These are phyloP conservation scores for Pleoardoris graminearum DNA, from an alignment of 2,329 filamentous ascomycete species.

Conservation along the genomic window DNA sequence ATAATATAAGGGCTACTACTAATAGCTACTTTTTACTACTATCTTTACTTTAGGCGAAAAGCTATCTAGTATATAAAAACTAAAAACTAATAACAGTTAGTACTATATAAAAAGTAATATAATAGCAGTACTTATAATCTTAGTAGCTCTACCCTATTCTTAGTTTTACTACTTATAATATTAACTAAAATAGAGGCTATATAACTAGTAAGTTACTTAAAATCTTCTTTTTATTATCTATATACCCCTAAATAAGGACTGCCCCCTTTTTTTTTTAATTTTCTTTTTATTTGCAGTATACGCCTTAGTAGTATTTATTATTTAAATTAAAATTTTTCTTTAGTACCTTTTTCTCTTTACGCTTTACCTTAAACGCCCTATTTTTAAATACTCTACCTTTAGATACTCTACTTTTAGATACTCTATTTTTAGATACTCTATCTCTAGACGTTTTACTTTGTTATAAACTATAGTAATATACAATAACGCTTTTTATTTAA, in stretches of 20 bases:
- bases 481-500: no score
- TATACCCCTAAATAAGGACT: neutral
- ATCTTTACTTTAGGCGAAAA: no score
- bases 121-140: neutral
- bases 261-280: neutral
- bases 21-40: no score
- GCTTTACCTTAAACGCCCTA: neutral
- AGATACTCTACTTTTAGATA: neutral
- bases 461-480: no score
- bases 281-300: neutral
- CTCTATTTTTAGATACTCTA: no score
- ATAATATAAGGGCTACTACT: no score
- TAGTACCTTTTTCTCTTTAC: constrained; percentile 1
- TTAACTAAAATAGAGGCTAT: neutral
- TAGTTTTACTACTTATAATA: neutral
- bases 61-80: no score
- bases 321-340: constrained; percentile 1
- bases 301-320: neutral
- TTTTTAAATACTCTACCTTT: neutral
- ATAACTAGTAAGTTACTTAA: constrained; percentile 1
- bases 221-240: neutral
- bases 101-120: no score
- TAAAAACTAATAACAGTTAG: no score
- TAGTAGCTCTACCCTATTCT: constrained; percentile 3
- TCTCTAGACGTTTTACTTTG: no score